Percentiles rank a stretch among this genome's conserved stretches.
Conservation (phyloP, 2,329 filamentous ascomycete genomes). For the Alternaria alternata region DNA sequence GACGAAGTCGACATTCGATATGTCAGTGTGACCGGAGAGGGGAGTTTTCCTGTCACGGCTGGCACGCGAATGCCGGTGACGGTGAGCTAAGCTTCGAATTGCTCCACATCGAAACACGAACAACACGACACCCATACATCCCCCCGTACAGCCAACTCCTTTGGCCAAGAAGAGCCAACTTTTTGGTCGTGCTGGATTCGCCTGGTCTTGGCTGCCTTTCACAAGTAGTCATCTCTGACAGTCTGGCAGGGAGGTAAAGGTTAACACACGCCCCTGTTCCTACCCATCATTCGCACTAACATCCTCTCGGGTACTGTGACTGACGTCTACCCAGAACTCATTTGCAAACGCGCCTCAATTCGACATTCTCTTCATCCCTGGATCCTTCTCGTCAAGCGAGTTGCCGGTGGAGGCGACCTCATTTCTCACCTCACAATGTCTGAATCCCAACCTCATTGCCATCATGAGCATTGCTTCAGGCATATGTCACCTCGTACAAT, state of each 20-base stretch:
- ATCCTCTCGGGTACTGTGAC: slow-evolving; percentile 4
- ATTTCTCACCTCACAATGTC: slow-evolving; percentile 40
- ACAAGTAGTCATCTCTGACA: slow-evolving; percentile 39
- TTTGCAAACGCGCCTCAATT: slow-evolving; percentile 47
- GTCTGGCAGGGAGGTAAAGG: slow-evolving; percentile 50
- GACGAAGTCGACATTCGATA: slow-evolving; percentile 50
- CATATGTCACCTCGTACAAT: slow-evolving; percentile 39
- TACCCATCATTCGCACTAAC: slow-evolving; percentile 10
- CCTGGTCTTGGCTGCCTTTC: slow-evolving; percentile 36
- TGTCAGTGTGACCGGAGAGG: slow-evolving; percentile 48
- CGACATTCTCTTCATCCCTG: slow-evolving; percentile 47
- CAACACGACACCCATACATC: slow-evolving; percentile 17
- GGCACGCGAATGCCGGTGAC: slow-evolving; percentile 49
- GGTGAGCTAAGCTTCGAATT: slow-evolving; percentile 47
- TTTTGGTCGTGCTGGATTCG: slow-evolving; percentile 46
- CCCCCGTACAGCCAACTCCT: slow-evolving; percentile 24
- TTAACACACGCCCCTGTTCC: slow-evolving; percentile 38
- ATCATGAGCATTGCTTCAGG: slow-evolving; percentile 46
- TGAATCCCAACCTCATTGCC: slow-evolving; percentile 34
- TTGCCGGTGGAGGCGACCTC: slow-evolving; percentile 32
- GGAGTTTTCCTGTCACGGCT: slow-evolving; percentile 47
- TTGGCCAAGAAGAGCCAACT: slow-evolving; percentile 40
- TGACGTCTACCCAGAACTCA: slow-evolving; percentile 42
- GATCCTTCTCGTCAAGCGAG: slow-evolving; percentile 35
- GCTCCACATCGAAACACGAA: slow-evolving; percentile 33